phyloP scores from a whole-genome alignment of 192 early-diverging fungal genomes.

The Cladochytrium replicatum region DNA sequence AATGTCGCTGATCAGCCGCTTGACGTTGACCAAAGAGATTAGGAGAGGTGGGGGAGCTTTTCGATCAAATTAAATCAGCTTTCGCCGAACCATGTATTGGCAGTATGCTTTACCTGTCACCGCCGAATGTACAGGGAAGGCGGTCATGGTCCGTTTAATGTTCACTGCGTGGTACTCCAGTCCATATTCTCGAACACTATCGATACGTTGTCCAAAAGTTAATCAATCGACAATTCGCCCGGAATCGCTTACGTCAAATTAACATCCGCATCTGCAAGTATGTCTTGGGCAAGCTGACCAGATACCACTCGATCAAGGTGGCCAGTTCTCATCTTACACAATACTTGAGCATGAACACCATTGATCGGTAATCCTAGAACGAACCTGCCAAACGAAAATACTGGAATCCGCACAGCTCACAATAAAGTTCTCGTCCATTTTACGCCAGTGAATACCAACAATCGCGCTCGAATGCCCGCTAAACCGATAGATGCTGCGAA shows the following conservation, averaged over 20 bases:
- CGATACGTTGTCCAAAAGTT: slow-evolving; percentile 10
- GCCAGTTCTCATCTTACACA: slow-evolving; percentile 62
- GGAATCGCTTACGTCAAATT: slow-evolving; percentile 27
- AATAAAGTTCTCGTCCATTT: slow-evolving; percentile 54
- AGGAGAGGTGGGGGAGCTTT: slow-evolving; percentile 10
- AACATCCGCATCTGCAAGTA: slow-evolving; percentile 47
- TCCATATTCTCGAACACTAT: slow-evolving; percentile 20
- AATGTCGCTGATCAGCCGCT: slow-evolving; percentile 40
- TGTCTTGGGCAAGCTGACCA: slow-evolving; percentile 41
- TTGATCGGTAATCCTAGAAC: slow-evolving; percentile 4
- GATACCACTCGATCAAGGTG: slow-evolving; percentile 59
- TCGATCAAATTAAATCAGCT: slow-evolving; percentile 5
- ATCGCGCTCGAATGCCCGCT: slow-evolving; percentile 51
- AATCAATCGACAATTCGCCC: background rate
- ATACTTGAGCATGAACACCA: too few relatives aligned
- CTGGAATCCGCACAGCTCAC: slow-evolving; percentile 52
- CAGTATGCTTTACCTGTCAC: too few relatives aligned
- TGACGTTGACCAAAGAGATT: slow-evolving; percentile 33
- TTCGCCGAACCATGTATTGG: too few relatives aligned
- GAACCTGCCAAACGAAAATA: slow-evolving; percentile 69
- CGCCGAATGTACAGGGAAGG: slow-evolving; percentile 18
- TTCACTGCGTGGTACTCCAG: slow-evolving; percentile 20
- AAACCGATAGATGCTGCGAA: slow-evolving; percentile 38
- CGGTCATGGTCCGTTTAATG: slow-evolving; percentile 23
- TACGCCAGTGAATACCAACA: slow-evolving; percentile 53